These are phyloP conservation scores for Dittrichia graveolens DNA, from an alignment of 129 eudicot genomes.

Conservation along the genomic window DNA sequence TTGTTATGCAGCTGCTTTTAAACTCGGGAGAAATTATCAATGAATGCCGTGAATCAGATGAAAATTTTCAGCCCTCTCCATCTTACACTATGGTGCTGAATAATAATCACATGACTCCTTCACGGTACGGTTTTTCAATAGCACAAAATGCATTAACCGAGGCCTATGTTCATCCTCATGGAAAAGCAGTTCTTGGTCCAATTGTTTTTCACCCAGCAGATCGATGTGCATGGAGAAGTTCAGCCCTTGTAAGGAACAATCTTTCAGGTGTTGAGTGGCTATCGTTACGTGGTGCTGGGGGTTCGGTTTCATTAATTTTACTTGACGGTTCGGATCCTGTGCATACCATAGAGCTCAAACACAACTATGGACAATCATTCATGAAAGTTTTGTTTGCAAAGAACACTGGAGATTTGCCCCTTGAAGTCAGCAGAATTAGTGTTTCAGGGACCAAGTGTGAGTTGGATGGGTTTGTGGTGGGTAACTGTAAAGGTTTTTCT, in stretches of 20 bases:
- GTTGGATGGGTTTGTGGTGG: conserved; percentile 72
- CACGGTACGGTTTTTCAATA: conserved; percentile 70
- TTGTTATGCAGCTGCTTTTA: conserved; percentile 77
- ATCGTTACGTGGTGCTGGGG: conserved; percentile 76
- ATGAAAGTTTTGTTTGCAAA: conserved; percentile 59
- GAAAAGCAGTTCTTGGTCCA: conserved; percentile 71
- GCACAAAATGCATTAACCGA: conserved; percentile 63
- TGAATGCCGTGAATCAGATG: conserved; percentile 53
- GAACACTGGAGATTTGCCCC: conserved; percentile 71
- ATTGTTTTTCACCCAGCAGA: conserved; percentile 72
- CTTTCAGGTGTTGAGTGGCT: conserved; percentile 93
- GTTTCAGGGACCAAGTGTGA: conserved; percentile 75
- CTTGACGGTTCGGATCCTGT: conserved; percentile 60
- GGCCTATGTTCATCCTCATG: conserved; percentile 68
- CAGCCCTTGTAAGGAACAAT: conserved; percentile 79
- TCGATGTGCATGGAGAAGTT: conserved; percentile 81
- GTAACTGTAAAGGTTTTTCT: conserved; percentile 58
- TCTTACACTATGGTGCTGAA: conserved; percentile 43
- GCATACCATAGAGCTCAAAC: conserved; percentile 54
- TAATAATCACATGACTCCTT: conserved; percentile 43
- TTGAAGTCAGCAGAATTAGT: conserved; percentile 51
- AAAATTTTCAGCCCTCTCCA: conserved; percentile 48
- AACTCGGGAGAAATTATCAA: conserved; percentile 67
- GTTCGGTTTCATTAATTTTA: conserved; percentile 59
- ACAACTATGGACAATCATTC: conserved; percentile 35